A percentile compares a stretch with the other conserved stretches of the same genome.
phyloP scores from a whole-genome alignment of 768 basidiomycete genomes.

The Guyanaporus albipodus region DNA sequence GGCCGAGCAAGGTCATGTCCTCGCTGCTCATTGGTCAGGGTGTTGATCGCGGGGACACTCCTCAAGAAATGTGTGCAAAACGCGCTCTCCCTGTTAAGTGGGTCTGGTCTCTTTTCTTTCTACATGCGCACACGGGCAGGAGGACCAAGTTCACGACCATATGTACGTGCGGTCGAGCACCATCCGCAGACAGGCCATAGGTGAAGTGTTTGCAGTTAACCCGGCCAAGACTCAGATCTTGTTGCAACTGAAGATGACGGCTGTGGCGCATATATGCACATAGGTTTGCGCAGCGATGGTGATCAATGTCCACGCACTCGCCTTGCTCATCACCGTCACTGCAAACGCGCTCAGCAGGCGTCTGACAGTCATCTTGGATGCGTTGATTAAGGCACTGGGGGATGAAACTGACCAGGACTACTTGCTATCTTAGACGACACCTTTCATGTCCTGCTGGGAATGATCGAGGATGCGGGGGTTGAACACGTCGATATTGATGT shows the following conservation, averaged over 20 bases:
- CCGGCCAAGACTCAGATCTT: too few relatives aligned
- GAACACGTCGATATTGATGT: conserved; percentile 81
- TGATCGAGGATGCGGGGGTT: conserved; percentile 83
- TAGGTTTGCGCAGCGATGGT: conserved; percentile 90
- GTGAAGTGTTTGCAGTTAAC: too few relatives aligned
- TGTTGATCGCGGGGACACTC: too few relatives aligned
- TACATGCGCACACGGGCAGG: background rate
- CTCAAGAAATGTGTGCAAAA: too few relatives aligned
- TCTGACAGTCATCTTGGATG: conserved; percentile 69
- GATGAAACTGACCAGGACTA: conserved; percentile 62
- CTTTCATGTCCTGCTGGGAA: conserved; percentile 65
- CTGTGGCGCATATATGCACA: conserved; percentile 33
- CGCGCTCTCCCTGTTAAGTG: conserved; percentile 69
- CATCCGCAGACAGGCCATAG: conserved; percentile 57
- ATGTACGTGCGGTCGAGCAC: conserved; percentile 71
- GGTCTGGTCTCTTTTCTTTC: background rate
- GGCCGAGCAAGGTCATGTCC: conserved; percentile 20
- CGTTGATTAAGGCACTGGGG: conserved; percentile 78
- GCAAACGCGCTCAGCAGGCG: conserved; percentile 86
- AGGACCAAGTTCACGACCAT: conserved; percentile 67
- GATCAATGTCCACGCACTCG: conserved; percentile 92
- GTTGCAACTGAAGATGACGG: too few relatives aligned
- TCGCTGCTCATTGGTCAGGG: conserved; percentile 74
- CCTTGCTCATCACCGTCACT: conserved; percentile 89
- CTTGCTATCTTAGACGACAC: conserved; percentile 69